Base-by-base conservation (phyloP, 192 early-diverging fungal species). In the Backusella psychrophila region DNA sequence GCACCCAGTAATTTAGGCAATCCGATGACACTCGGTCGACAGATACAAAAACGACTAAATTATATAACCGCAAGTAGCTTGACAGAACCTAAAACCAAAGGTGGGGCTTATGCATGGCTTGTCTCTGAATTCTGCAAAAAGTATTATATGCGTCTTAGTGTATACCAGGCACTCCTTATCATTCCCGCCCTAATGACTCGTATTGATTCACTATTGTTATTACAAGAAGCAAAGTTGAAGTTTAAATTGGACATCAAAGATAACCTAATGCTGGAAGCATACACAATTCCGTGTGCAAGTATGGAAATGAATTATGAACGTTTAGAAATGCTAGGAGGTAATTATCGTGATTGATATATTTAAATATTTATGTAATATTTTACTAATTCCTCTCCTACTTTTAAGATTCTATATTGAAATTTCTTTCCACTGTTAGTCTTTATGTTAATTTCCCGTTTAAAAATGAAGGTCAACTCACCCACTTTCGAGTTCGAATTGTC, bases 291-390 rank as follows among this genome's bases (percentile, higher is more conserved):
- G 15, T 89, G 90, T 6, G 85, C 95, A 2, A 87, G 77, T 72
- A 82, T 88, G 72, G 87, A 87, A 31, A 85, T 85, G 67, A 89
- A 93, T 75, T 97, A 98, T 78, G 94, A 98, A 82, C 93, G 96
- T 0, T 80, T 96, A 0, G 96, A 98, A 83, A 90, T 91, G 6
- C 84, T 97, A 14, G 96, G 96, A 3, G 96, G 68, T 69, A 69
- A 69, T 19, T 63, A 26, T 1, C 3, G 11, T 63, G 23, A 12
- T 29, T 23, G 26, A 63, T 9, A 4, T 9, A 0, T 63, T 29
- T 63, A 49, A 1, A 49, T 6, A 1, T 63, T 63, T 14, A 29
- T 14, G 12, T 6, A 23, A 23, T 29, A 23, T 59, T 59, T 23
- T 3, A 26, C 12, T 63, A 12, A 26, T 23, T 12, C 39, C 6